phyloP scores from a whole-genome alignment of 306 rosid species.

The Dalbergia cochinchinensis region DNA sequence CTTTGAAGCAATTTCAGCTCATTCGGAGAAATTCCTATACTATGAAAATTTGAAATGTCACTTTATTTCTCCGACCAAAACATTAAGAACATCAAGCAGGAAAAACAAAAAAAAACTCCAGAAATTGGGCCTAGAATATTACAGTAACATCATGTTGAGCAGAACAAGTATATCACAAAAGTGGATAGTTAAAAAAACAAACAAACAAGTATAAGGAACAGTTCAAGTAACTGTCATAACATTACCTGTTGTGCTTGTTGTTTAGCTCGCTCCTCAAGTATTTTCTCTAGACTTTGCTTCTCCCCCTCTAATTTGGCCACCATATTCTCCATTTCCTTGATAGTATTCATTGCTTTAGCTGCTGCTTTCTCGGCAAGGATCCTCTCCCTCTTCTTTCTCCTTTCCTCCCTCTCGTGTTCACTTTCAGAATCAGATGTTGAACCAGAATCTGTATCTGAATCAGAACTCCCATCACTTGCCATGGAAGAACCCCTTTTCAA shows the following conservation, averaged over 20 bases:
- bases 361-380: constrained; percentile 89
- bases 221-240: constrained; percentile 19
- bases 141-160: constrained; percentile 23
- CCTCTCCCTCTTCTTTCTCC: constrained; percentile 72
- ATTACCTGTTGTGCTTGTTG: constrained; percentile 94
- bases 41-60: not conserved
- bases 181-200: constrained; percentile 26
- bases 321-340: constrained; percentile 83
- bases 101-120: not conserved
- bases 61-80: constrained; percentile 18
- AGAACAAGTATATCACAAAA: constrained; percentile 19
- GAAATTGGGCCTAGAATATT: constrained; percentile 13
- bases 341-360: constrained; percentile 80
- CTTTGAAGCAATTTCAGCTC: not conserved
- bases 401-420: constrained; percentile 88
- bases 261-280: constrained; percentile 84
- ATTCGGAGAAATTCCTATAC: constrained; percentile 20
- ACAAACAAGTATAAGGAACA: constrained; percentile 28
- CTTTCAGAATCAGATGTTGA: constrained; percentile 86
- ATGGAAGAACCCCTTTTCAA: constrained; percentile 62
- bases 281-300: constrained; percentile 95
- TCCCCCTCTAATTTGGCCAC: constrained; percentile 98
- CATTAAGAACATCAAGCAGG: constrained; percentile 30
- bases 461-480: constrained; percentile 74
- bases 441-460: constrained; percentile 75